Conservation (phyloP, 371 early-diverging fungal genomes). For the Actinomortierella ambigua region DNA sequence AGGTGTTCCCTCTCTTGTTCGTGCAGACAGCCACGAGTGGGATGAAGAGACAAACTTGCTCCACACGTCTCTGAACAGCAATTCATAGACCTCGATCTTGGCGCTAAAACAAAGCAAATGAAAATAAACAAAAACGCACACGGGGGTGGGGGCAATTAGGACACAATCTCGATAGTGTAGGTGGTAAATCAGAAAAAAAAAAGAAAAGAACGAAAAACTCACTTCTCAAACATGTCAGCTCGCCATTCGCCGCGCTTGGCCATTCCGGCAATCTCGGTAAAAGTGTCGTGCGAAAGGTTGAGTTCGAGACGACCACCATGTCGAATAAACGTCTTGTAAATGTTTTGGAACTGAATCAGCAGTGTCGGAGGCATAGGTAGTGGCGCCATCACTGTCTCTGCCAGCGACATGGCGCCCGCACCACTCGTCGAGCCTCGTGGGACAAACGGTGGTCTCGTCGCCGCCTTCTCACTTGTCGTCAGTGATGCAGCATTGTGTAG, state of each 20-base stretch:
- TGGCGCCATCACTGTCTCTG: conserved; percentile 7
- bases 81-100: conserved; percentile 28
- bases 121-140: too few relatives aligned
- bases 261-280: conserved; percentile 18
- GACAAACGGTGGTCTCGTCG: too few relatives aligned
- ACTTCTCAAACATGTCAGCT: conserved; percentile 36
- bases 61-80: conserved; percentile 45
- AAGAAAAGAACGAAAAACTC: conserved; percentile 11
- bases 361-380: conserved; percentile 43
- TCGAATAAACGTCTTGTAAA: conserved; percentile 36
- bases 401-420: not conserved
- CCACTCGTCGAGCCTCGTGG: too few relatives aligned
- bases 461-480: too few relatives aligned
- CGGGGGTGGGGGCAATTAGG: too few relatives aligned
- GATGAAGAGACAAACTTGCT: conserved; percentile 42
- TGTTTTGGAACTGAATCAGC: conserved; percentile 35
- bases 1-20: too few relatives aligned
- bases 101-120: too few relatives aligned
- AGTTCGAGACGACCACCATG: conserved; percentile 33
- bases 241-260: conserved; percentile 29
- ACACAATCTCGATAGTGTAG: too few relatives aligned
- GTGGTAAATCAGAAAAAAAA: too few relatives aligned
- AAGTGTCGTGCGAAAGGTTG: conserved; percentile 28
- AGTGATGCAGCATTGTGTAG: too few relatives aligned
- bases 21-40: conserved; percentile 2